Conservation (phyloP, 2,329 filamentous ascomycete genomes). For the Dactylonectria estremocensis region DNA sequence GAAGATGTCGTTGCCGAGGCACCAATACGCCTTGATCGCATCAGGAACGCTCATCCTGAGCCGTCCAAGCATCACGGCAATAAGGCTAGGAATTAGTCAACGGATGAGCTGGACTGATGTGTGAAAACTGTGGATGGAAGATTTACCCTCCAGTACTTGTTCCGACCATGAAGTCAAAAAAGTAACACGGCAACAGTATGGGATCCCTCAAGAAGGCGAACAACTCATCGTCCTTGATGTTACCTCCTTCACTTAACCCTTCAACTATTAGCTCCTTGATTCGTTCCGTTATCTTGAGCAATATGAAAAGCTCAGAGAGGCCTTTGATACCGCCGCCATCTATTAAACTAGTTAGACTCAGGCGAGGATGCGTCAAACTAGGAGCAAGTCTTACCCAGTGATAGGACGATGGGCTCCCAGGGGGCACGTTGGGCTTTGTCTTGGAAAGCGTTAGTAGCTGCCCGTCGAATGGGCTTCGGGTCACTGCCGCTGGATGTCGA, state of each 20-base stretch:
- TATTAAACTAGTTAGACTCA: not conserved
- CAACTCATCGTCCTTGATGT: not conserved
- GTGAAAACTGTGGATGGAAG: not conserved
- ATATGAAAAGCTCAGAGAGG: not conserved
- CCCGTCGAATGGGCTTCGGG: not conserved
- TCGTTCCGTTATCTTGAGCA: not conserved
- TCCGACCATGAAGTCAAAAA: conserved; percentile 16
- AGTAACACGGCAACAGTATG: conserved; percentile 1
- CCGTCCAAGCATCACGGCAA: conserved; percentile 3
- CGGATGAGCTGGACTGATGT: not conserved
- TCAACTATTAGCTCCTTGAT: not conserved
- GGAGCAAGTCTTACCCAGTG: not conserved
- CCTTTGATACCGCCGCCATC: not conserved
- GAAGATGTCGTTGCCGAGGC: conserved; percentile 4
- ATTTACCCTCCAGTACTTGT: conserved; percentile 14
- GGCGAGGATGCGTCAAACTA: not conserved
- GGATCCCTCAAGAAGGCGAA: not conserved
- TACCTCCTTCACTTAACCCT: not conserved
- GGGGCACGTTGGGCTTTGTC: not conserved
- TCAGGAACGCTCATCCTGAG: conserved; percentile 8
- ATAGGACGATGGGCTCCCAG: not conserved
- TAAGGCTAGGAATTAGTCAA: not conserved
- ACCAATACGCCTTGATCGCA: conserved; percentile 8
- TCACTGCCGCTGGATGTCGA: not conserved
- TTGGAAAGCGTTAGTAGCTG: not conserved